A percentile compares a stretch with the other conserved stretches of the same genome.
phyloP scores from a whole-genome alignment of 2,329 filamentous ascomycete genomes.

The Thermomyces lanuginosus region DNA sequence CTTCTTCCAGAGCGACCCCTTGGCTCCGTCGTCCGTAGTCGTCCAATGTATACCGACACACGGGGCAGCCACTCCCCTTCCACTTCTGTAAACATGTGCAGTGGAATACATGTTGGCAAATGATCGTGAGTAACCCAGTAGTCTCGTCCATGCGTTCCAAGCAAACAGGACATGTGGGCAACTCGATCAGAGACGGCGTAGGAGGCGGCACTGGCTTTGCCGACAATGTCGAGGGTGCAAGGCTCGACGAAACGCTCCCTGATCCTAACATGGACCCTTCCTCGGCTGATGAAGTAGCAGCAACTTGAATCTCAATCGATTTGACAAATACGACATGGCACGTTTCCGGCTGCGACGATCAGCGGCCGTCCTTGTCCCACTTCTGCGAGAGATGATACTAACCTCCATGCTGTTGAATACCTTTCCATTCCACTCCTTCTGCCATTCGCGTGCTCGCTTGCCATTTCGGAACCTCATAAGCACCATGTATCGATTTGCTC shows the following conservation, averaged over 20 bases:
- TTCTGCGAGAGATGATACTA: constrained; percentile 13
- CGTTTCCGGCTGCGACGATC: constrained; percentile 53
- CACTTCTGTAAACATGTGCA: constrained; percentile 92
- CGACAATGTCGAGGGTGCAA: constrained; percentile 32
- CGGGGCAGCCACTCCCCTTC: constrained; percentile 84
- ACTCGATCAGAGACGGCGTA: constrained; percentile 71
- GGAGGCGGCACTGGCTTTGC: constrained; percentile 51
- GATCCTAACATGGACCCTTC: constrained; percentile 3
- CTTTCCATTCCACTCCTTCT: constrained; percentile 77
- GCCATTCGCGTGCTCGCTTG: constrained; percentile 61
- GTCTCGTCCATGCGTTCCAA: constrained; percentile 97
- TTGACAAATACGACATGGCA: constrained; percentile 93
- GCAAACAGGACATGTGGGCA: constrained; percentile 92
- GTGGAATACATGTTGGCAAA: constrained; percentile 95
- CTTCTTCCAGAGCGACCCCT: constrained; percentile 41
- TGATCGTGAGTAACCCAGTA: constrained; percentile 82
- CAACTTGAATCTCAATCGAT: constrained; percentile 67
- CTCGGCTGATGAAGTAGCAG: constrained; percentile 16
- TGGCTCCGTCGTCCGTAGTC: constrained; percentile 31
- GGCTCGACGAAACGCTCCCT: constrained; percentile 11
- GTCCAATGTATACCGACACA: constrained; percentile 76
- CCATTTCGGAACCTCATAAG: constrained; percentile 80
- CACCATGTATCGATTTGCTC: constrained; percentile 84
- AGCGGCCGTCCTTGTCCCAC: constrained; percentile 5
- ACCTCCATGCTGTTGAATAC: constrained; percentile 86